Evolutionary conservation across 345 rosid species (phyloP), one percentile per base, ranked within the genome.

Genomic region (Geranium brycei): DNA sequence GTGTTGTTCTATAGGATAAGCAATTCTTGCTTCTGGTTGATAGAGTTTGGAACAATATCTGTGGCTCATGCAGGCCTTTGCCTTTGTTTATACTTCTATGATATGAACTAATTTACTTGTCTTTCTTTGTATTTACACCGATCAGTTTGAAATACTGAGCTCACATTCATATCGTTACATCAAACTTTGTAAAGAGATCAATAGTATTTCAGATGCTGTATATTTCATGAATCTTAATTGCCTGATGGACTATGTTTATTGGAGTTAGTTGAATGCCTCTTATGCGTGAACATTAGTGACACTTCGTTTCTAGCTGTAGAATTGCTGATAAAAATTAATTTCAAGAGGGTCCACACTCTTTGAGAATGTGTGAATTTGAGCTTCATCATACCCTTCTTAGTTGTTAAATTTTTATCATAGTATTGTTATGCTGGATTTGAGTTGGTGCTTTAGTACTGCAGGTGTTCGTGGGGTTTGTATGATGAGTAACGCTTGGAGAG

Each of bases 401-500:
- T 38, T 38, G 11, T 38, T 10, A 5, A 38, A 38, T 38, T 38
- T 38, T 5, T 38, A 38, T 38, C 47, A 5, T 38, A 23, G 28
- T 38, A 38, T 38, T 38, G 8, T 3, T 47, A 13, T 47, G 60
- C 68, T 16, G 17, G 51, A 19, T 16, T 17, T 58, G 19, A 67
- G 59, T 58, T 5, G 16, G 31, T 59, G n/a, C 31, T 17, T 59
- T 7, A 1, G 61, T 4, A 6, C 61, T 68, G 73, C 77, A 76
- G 86, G 71, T 61, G 32, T 57, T 13, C 81, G 73, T 4, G 98
- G 96, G 66, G 85, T 83, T 66, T 92, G 96, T 71, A 87, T 92
- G 79, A 92, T 92, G 95, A 92, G 70, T 69, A 80, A 47, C 56
- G 62, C 78, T 5, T 92, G 97, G 98, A 87, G 82, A 71, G 79